Evolutionary conservation across 2,329 filamentous ascomycete genomes (phyloP), one percentile per base, ranked within the genome.

Genomic region (Talaromyces amestolkiae): DNA sequence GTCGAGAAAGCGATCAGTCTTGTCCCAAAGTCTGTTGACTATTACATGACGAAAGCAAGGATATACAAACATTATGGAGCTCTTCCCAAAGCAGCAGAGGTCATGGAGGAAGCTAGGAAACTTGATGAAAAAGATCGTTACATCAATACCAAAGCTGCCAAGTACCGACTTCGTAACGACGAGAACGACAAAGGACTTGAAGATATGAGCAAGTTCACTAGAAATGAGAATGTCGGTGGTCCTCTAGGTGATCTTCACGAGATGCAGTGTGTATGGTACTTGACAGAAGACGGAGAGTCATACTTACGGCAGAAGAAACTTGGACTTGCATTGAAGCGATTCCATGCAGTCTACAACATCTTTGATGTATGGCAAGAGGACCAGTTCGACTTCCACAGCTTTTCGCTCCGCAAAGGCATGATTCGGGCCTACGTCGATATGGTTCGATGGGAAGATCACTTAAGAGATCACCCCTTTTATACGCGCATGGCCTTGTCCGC

Each of bases 341-440:
- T 97, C 78, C 91, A 93, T 69, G 85, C 91, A 24, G 87, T 99
- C 65, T 89, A 90, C 76, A 92, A 91, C 78, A 96, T 99, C 70
- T 99, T 99, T 73, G 94, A 98, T 70, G 88, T 92, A 22, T 99
- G 95, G 95, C 91, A 96, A 75, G 96, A 99, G 76, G 95, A 99
- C 72, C 95, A 99, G 74, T 97, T 98, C 73, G 95, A 99, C 77
- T 99, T 99, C 83, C 96, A 99, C 83, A 92, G 88, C 76, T 99
- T 99, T 79, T 97, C 93, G 22, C 83, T 99, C n/a, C 86, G 95
- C 22, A 99, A 98, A 79, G 96, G 96, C 15, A 94, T 97, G 83
- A 92, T 98, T 67, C 86, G 94, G 65, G 91, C 95, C 1, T 99
- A 99, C 75, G 83, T 99, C 47, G 93, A 97, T 72, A 97, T 99